Evolutionary conservation across 805 yeast species (phyloP).

Genomic region (Scheffersomyces spartinae): DNA sequence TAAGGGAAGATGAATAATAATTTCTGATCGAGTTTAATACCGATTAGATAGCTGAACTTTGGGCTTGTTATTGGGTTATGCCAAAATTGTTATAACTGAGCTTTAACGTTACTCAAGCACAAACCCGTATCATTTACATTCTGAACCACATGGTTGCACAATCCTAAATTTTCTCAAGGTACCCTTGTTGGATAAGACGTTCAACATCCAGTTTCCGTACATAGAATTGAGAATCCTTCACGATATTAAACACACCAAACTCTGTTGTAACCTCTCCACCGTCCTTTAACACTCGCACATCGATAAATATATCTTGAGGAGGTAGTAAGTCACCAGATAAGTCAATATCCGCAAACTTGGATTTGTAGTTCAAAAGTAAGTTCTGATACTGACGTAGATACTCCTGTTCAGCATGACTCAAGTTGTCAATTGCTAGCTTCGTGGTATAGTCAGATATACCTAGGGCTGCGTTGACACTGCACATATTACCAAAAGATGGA

Average conservation of each 20-base stretch:
- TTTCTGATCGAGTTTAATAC: too few species aligned
- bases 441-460: slow-evolving; percentile 15
- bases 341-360: slow-evolving; percentile 73
- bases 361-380: slow-evolving; percentile 62
- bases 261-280: slow-evolving; percentile 98
- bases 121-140: too few species aligned
- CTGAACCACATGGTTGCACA: too few species aligned
- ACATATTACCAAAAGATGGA: background rate
- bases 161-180: slow-evolving; percentile 60
- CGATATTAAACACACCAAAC: slow-evolving; percentile 87
- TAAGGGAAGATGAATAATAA: too few species aligned
- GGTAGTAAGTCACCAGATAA: slow-evolving; percentile 84
- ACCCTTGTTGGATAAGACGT: slow-evolving; percentile 87
- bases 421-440: slow-evolving; percentile 28
- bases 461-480: too few species aligned
- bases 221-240: slow-evolving; percentile 89
- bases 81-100: too few species aligned
- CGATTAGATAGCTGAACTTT: too few species aligned
- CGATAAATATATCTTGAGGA: slow-evolving; percentile 84
- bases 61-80: slow-evolving; percentile 1
- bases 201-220: slow-evolving; percentile 93
- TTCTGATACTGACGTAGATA: slow-evolving; percentile 64
- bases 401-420: slow-evolving; percentile 72
- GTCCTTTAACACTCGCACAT: slow-evolving; percentile 83
- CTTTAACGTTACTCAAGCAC: too few species aligned